Percentiles rank a stretch among this genome's conserved stretches.
Evolutionary conservation across 345 rosid species (phyloP).

Genomic region (Anacardium occidentale): DNA sequence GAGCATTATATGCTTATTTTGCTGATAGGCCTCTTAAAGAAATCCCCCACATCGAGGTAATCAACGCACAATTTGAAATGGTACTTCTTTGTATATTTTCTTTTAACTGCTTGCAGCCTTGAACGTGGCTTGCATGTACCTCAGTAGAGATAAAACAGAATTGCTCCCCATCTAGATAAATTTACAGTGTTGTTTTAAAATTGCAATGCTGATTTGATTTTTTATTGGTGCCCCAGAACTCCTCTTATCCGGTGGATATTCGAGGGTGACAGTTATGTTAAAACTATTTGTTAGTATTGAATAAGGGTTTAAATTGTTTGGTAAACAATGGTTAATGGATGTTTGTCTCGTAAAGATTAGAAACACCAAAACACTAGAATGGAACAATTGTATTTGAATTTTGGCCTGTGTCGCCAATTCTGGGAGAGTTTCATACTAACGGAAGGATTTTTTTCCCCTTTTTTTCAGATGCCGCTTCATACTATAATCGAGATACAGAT

Average conservation of each 20-base stretch:
- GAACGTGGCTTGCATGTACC: background rate
- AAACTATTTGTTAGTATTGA: background rate
- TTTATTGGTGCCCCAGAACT: background rate
- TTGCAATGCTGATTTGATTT: background rate
- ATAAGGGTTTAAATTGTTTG: background rate
- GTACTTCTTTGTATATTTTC: background rate
- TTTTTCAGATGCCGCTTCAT: conserved; percentile 89
- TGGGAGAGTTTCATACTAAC: background rate
- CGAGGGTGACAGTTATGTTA: background rate
- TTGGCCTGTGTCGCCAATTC: background rate
- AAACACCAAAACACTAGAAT: no score
- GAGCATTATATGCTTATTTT: conserved; percentile 99
- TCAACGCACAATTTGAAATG: background rate
- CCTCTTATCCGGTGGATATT: background rate
- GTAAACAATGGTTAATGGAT: background rate
- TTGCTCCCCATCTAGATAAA: background rate
- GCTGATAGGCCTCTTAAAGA: conserved; percentile 97
- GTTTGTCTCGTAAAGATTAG: background rate
- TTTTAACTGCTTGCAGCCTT: background rate
- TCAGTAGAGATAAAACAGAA: background rate
- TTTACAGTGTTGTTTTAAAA: background rate
- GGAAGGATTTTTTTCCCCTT: background rate
- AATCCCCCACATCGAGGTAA: conserved; percentile 97
- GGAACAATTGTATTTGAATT: background rate
- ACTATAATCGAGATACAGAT: conserved; percentile 98